Base-by-base conservation (phyloP, 2,329 filamentous ascomycete genomes). In the Pyrenochaeta sp. region DNA sequence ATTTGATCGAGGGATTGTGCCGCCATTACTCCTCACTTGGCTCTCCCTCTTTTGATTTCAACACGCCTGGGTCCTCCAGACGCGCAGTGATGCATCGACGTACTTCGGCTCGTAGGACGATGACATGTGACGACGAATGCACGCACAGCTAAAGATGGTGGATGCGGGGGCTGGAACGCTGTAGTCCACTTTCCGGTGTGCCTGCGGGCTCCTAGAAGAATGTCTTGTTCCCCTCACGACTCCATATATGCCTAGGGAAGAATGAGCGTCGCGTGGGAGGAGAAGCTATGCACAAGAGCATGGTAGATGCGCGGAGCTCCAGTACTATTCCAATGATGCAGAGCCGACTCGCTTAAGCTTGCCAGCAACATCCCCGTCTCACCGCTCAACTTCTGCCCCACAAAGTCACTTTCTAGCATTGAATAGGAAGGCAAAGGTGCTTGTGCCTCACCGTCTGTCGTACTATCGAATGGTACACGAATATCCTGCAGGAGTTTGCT, bases 1-100 rank as follows among this genome's bases (percentile, higher is more conserved):
- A 97, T 86, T 72, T 93, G 92, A 81, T 97, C 93, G 73, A 96
- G 84, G 61, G 86, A 55, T 22, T 64, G 59, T 30, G 65, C 44
- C 39, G 67, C 59, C 66, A 69, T 68, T 42, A 52, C 15, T 49
- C 15, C 28, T 32, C 22, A 25, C 40, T 25, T 22, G 4, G 39
- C 15, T 24, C 5, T 15, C 22, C n/a, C 10, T 24, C 12, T 2
- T 24, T 43, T 15, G 22, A 24, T 44, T 19, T 24, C 12, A 42
- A n/a, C 39, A 7, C 39, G n/a, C 42, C 42, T n/a, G 15, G 42
- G 4, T 44, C 10, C 42, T 27, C 12, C 12, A 12, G n/a, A 28
- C 42, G 9, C 13, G 46, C 45, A 24, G 39, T 30, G 37, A 7
- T 34, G 5, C 9, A 10, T 28, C 28, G 47, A 12, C 40, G n/a